Base-by-base conservation (phyloP, 352 stramenopile species). In the Elongisporangium prolatum region DNA sequence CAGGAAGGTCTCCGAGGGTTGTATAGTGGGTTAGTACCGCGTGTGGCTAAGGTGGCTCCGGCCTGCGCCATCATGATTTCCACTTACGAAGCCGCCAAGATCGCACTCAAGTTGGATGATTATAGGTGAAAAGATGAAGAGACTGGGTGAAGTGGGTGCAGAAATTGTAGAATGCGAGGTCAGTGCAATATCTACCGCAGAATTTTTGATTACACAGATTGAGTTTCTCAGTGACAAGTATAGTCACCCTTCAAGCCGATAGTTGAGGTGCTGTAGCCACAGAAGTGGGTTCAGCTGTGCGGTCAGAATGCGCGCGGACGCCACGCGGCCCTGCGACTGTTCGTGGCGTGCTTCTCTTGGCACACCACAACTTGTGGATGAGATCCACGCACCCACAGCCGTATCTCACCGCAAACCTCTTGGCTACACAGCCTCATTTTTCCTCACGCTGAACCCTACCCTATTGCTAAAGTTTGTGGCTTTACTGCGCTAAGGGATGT, bases 51-150 rank as follows among this genome's bases (percentile, higher is more conserved):
- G 63, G 79, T 92, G 11, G 84, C 79, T 16, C 83, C 83, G 1
- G 77, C 84, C 0, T 93, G 84, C 50, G 84, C 80, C 37, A 90
- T 93, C 60, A 94, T 89, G 80, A 88, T 91, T 61, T 77, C 73
- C 20, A 81, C 75, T 47, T 89, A 92, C 58, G 80, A 92, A 57
- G 78, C 78, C 10, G 64, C 64, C 48, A 92, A 92, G 68, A 69
- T 80, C 57, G 72, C 69, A 22, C 80, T 88, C 57, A 68, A 75
- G 47, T 24, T 71, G 24, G 57, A 77, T 28, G 21, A 65, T 40
- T 14, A 8, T 40, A 40, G 28, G 28, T 40, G 28, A 40, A 40
- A 13, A n/a, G n/a, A n/a, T 1, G 14, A 67, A 68, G 47, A 50
- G 20, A 22, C 7, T 22, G n/a, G 47, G 20, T 50, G 47, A 50